These are phyloP conservation scores for Hippophae rhamnoides DNA, from an alignment of 306 rosid genomes.

Conservation along the genomic window DNA sequence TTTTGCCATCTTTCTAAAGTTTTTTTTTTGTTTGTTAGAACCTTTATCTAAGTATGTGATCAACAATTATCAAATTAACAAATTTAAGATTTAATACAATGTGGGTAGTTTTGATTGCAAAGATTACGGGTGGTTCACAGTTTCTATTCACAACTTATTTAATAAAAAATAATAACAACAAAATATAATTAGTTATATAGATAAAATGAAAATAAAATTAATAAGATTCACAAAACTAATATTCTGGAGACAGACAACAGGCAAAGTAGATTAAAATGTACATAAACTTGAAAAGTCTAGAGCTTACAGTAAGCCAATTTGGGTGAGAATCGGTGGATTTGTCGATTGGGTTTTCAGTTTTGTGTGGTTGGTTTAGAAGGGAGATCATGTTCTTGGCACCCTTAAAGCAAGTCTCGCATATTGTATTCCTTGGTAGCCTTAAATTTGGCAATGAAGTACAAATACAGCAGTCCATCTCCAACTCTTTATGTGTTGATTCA, in stretches of 20 bases:
- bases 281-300: constrained; percentile 11
- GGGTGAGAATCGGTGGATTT: constrained; percentile 16
- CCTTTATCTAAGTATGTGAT: too few relatives aligned
- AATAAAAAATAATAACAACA: too few relatives aligned
- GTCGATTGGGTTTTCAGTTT: background rate
- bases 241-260: background rate
- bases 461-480: constrained; percentile 60
- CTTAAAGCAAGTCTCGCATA: constrained; percentile 65
- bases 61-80: too few relatives aligned
- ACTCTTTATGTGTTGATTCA: too few relatives aligned
- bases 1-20: too few relatives aligned
- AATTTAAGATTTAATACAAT: too few relatives aligned
- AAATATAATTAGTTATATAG: too few relatives aligned
- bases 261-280: background rate
- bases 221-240: background rate
- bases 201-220: background rate
- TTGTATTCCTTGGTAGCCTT: constrained; percentile 82
- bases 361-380: constrained; percentile 36
- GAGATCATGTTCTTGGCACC: constrained; percentile 57
- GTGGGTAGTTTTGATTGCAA: too few relatives aligned
- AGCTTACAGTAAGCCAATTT: constrained; percentile 70
- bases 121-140: too few relatives aligned
- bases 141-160: too few relatives aligned
- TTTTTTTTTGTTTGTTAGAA: too few relatives aligned
- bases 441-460: constrained; percentile 63